Conservation (phyloP, 2,329 filamentous ascomycete species). For the Fusarium paranaense region DNA sequence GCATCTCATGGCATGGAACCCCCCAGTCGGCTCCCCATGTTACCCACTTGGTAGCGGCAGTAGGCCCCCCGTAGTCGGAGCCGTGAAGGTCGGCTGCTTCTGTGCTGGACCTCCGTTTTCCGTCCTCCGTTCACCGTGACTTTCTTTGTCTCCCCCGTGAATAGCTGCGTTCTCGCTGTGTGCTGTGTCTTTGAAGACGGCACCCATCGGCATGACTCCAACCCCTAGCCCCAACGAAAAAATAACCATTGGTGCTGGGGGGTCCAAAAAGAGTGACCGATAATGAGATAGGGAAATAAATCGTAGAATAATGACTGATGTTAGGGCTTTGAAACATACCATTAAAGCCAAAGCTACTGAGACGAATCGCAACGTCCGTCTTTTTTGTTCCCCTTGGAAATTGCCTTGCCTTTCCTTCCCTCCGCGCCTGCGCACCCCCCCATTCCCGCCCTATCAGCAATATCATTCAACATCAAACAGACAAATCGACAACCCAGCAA, state of each 20-base stretch:
- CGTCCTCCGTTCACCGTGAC: conserved; percentile 2
- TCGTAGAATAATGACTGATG: conserved; percentile 4
- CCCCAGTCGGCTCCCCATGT: neutral
- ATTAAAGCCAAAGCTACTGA: conserved; percentile 5
- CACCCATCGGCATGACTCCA: conserved; percentile 30
- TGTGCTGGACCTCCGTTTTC: conserved; percentile 33
- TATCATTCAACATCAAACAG: conserved; percentile 22
- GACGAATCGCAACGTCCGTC: neutral
- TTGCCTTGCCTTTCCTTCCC: neutral
- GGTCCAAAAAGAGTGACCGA: neutral
- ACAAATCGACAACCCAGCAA: conserved; percentile 9
- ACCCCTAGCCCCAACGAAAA: neutral
- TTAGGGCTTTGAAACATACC: conserved; percentile 26
- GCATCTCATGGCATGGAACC: neutral
- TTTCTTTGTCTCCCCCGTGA: neutral
- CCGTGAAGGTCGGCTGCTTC: conserved; percentile 2
- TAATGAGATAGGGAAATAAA: neutral
- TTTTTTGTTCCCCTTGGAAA: conserved; percentile 1
- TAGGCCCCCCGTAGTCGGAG: conserved; percentile 34
- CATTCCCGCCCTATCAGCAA: conserved; percentile 5
- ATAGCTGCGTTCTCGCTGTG: conserved; percentile 19
- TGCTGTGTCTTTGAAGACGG: conserved; percentile 14
- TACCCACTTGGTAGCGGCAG: conserved; percentile 20
- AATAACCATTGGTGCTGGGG: neutral
- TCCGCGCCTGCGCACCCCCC: neutral